phyloP scores from a whole-genome alignment of 2,329 filamentous ascomycete species.

The Pseudogymnoascus sp. region DNA sequence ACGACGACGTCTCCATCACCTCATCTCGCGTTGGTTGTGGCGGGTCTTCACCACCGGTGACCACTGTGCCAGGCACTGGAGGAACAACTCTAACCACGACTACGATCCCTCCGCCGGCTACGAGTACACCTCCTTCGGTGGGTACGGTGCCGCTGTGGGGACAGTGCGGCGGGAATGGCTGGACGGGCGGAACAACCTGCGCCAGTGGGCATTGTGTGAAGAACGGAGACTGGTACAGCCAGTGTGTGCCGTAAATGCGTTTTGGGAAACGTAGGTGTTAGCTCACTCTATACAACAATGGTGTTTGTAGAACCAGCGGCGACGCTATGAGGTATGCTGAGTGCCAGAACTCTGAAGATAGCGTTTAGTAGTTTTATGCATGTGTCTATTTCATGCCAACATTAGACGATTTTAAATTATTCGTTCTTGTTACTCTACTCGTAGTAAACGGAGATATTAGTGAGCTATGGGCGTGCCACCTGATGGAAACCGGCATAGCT shows the following conservation, averaged over 20 bases:
- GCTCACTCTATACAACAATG: not conserved
- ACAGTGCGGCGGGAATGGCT: constrained; percentile 11
- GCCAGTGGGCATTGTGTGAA: constrained; percentile 11
- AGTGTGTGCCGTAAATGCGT: not conserved
- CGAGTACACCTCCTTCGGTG: constrained; percentile 10
- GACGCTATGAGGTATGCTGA: not conserved
- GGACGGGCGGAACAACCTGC: constrained; percentile 13
- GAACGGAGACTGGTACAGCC: constrained; percentile 11
- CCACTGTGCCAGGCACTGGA: constrained; percentile 1
- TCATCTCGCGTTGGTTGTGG: constrained; percentile 41
- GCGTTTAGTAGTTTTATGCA: no score
- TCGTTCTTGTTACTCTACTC: no score
- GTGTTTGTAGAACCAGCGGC: not conserved
- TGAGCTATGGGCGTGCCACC: no score
- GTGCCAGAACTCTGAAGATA: no score
- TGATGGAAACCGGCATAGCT: no score
- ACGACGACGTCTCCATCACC: constrained; percentile 48
- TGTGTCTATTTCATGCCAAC: no score
- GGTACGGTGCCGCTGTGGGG: constrained; percentile 1
- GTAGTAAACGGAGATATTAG: no score
- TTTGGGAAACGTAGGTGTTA: not conserved
- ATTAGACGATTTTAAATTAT: no score
- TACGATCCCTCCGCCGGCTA: constrained; percentile 10
- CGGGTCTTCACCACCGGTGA: not conserved
- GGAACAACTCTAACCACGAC: constrained; percentile 6